Percentiles rank a stretch among this genome's conserved stretches.
Evolutionary conservation across 2,329 filamentous ascomycete genomes (phyloP).

Genomic region (Macrophomina phaseolina): DNA sequence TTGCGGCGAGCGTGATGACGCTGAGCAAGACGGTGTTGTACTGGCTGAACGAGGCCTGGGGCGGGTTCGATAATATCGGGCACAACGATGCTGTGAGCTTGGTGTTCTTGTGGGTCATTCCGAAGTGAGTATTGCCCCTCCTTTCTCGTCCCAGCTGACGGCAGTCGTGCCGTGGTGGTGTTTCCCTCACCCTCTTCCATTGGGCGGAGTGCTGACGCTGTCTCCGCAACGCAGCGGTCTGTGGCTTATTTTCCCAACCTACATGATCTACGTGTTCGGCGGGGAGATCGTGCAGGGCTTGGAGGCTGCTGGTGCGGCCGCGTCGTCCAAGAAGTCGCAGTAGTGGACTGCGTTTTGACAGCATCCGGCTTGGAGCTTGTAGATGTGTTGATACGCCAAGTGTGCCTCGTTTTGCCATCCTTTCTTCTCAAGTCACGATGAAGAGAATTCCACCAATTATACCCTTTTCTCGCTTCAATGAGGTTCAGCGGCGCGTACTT

Average conservation of each 20-base stretch:
- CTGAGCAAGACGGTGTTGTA: constrained; percentile 72
- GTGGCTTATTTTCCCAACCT: constrained; percentile 68
- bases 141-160: background rate
- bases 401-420: background rate
- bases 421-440: background rate
- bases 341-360: background rate
- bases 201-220: constrained; percentile 22
- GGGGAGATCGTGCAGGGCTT: constrained; percentile 67
- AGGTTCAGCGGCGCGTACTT: too few relatives aligned
- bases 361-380: background rate
- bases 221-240: constrained; percentile 55
- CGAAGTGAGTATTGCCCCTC: constrained; percentile 61
- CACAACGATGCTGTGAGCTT: constrained; percentile 64
- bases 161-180: background rate
- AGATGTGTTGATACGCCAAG: constrained; percentile 29
- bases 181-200: too few relatives aligned
- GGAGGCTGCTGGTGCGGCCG: constrained; percentile 42
- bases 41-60: constrained; percentile 68
- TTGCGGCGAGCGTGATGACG: constrained; percentile 66
- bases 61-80: constrained; percentile 65
- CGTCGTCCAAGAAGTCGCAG: constrained; percentile 29
- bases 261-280: constrained; percentile 66
- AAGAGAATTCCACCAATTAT: constrained; percentile 13
- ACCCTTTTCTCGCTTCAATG: constrained; percentile 4
- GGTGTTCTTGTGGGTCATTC: constrained; percentile 66